Base-by-base conservation (phyloP, 192 early-diverging fungal species). In the Haplosporangium gracile region DNA sequence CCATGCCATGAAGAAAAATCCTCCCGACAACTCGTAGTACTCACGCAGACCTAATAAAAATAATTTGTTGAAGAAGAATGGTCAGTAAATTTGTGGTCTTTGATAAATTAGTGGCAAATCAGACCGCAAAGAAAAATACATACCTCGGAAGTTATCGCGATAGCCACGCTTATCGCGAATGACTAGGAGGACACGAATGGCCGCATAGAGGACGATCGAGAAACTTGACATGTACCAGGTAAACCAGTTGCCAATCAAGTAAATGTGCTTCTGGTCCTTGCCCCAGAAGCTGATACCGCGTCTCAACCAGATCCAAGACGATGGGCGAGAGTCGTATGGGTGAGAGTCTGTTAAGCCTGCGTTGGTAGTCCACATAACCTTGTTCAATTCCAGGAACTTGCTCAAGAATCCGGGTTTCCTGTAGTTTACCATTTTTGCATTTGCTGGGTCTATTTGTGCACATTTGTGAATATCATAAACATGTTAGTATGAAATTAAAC, bases 311-410 rank as follows among this genome's bases (percentile, higher is more conserved):
- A 95, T 92, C 98, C 98, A 99, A 22, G 94, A 91, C 72, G 92
- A 91, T 22, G 98, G 98, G 0, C 94, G 91, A 43, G 98, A 99
- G 49, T 97, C 96, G 89, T 98, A 99, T 22, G 98, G 97, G 86
- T 99, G 98, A 15, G 95, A 89, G 63, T 94, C 96, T 22, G 96
- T 98, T 43, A 99, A 88, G 20, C 94, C 96, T 72, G 94, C 92
- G 85, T 99, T 98, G 79, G 96, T 93, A 15, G 88, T 92, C 90
- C 96, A 94, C 98, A 99, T 99, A 24, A 96, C 92, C 43, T 90
- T 82, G 63, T 98, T 97, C 32, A 98, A 87, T 83, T 99, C 96
- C 18, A 95, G 42, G 39, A 98, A 97, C 90, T 99, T 99, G 38
- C 87, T 82, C 26, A 96, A 87, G 80, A 99, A 98, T 7, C 94